Base-by-base conservation (phyloP, 2,329 filamentous ascomycete species). In the Cladosporium austrohemisphaericum region DNA sequence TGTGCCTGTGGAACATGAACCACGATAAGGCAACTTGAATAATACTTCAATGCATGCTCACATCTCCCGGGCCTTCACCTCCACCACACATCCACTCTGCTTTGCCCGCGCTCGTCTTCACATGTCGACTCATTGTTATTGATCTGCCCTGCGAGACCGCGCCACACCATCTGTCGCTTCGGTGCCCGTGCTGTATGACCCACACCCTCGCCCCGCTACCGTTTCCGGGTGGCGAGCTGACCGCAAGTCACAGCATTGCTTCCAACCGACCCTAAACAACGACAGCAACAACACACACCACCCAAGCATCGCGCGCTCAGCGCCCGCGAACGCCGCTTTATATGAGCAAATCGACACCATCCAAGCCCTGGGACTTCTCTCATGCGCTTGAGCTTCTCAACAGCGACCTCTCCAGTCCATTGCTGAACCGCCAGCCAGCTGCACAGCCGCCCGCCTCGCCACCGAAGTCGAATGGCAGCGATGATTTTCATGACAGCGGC, bases 311-410 rank as follows among this genome's bases (percentile, higher is more conserved):
- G 37, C 37, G 47, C 47, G 37, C 23, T 35, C 32, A 49, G 52
- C 57, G 52, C 57, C 41, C 31, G 29, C 45, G 28, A 38, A 28
- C 33, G 14, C 44, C 35, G 32, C 50, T 46, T 50, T 55, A 52
- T 46, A 66, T 66, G 63, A 60, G 56, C 46, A 55, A 62, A 36
- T 60, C 62, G 50, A 63, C 65, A 13, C 52, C 61, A 37, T 62
- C 65, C 46, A 66, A 65, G 49, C 63, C 68, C 35, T 76, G 73
- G 73, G 71, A 73, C 59, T 71, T 76, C 48, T 66, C 70, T 50
- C 64, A 70, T n/a, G 71, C 69, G 31, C 63, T 72, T 48, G 65
- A 71, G 29, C 64, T 76, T 29, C 65, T 72, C 56, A 65, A 65
- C 50, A 60, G 58, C 19, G 25, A 47, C 14, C 56, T 65, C 22